These are phyloP conservation scores for Alternaria sp. DNA, from an alignment of 2,329 filamentous ascomycete genomes.

Conservation along the genomic window DNA sequence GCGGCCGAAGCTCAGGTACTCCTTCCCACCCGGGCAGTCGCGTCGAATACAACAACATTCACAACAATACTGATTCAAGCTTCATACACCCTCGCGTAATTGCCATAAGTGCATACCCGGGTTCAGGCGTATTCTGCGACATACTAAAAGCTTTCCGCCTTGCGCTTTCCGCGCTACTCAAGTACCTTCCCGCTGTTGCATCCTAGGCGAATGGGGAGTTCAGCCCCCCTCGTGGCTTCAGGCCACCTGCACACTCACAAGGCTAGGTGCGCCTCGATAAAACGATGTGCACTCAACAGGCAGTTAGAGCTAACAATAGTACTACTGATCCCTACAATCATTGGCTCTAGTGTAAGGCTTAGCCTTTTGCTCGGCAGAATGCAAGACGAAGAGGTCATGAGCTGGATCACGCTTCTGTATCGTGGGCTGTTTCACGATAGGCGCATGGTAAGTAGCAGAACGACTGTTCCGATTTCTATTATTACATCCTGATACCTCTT, in stretches of 20 bases:
- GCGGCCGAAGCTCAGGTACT: neutral
- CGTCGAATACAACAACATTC: neutral
- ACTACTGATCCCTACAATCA: neutral
- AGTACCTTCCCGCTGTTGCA: neutral
- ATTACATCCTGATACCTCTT: neutral
- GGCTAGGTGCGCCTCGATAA: constrained; percentile 12
- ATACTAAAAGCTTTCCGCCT: neutral
- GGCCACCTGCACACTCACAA: neutral
- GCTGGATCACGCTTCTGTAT: neutral
- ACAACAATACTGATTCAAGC: neutral
- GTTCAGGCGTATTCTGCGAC: neutral
- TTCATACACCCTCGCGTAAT: neutral
- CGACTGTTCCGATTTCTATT: neutral
- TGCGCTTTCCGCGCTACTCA: neutral
- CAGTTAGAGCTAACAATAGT: constrained; percentile 16
- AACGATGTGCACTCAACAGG: constrained; percentile 8
- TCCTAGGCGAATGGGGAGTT: neutral
- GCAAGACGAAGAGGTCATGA: neutral
- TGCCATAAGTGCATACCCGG: neutral
- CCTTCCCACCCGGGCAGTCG: neutral
- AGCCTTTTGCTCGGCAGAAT: neutral
- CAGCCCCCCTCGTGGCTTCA: neutral
- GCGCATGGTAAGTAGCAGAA: neutral
- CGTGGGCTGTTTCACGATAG: neutral
- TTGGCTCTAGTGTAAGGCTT: neutral